phyloP scores from a whole-genome alignment of 495 filamentous ascomycete species.

The Neurospora sp. region DNA sequence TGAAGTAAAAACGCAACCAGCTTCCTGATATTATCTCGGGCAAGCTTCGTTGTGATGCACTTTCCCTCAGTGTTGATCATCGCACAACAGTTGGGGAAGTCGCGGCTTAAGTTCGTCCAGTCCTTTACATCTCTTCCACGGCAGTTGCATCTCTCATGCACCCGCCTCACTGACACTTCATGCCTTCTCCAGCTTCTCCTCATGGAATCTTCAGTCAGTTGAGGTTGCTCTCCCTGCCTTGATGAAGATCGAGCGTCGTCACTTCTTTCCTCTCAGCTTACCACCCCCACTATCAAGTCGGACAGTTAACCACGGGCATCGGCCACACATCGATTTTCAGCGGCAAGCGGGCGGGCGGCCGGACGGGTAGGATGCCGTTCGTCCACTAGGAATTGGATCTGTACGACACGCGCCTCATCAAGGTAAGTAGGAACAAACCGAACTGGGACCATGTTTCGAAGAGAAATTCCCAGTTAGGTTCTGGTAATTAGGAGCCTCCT shows the following conservation, averaged over 20 bases:
- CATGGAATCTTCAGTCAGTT: background rate
- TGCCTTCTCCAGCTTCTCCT: background rate
- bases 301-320: background rate
- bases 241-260: background rate
- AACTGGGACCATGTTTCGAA: too few relatives aligned
- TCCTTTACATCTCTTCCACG: background rate
- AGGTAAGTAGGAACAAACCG: too few relatives aligned
- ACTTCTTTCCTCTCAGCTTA: background rate
- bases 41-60: background rate
- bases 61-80: background rate
- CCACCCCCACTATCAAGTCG: background rate
- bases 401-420: background rate
- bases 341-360: background rate
- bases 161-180: background rate
- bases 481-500: too few relatives aligned
- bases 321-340: background rate
- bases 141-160: background rate
- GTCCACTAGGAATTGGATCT: background rate
- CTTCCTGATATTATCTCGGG: background rate
- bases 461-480: too few relatives aligned
- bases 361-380: background rate
- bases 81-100: slow-evolving; percentile 1
- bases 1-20: background rate
- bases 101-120: background rate
- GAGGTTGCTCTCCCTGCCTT: background rate